Evolutionary conservation across 75 land plant species (phyloP).

Genomic region (Ceratopteris richardii): DNA sequence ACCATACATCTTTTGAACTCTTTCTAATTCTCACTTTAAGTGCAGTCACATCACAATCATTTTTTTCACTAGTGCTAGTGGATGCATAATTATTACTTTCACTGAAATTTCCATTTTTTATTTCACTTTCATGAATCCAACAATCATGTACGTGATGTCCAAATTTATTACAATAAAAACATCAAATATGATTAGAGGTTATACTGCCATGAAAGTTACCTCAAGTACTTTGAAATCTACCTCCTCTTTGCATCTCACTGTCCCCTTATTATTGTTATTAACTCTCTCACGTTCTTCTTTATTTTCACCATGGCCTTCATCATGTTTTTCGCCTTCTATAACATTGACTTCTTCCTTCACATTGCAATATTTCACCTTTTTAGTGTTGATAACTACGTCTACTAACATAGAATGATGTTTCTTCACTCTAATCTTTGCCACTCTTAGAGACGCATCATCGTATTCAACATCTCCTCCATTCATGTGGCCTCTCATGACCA

Average conservation of each 20-base stretch:
- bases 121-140: not conserved
- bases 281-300: not conserved
- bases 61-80: not conserved
- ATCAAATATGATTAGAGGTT: not conserved
- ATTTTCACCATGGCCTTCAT: not conserved
- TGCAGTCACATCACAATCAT: not conserved
- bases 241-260: not conserved
- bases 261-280: not conserved
- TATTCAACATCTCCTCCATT: too few relatives aligned
- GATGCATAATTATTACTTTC: conserved; percentile 1
- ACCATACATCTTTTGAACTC: not conserved
- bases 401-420: not conserved
- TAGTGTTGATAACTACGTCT: not conserved
- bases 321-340: not conserved
- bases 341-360: not conserved
- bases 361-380: not conserved
- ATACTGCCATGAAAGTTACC: not conserved
- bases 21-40: not conserved
- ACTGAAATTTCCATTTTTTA: not conserved
- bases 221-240: not conserved
- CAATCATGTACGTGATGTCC: too few relatives aligned
- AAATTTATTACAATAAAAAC: not conserved
- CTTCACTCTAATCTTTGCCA: not conserved
- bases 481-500: too few relatives aligned
- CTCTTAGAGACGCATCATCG: too few relatives aligned